These are phyloP conservation scores for Nicotiana noctiflora DNA, from an alignment of 257 asterid species.

Conservation along the genomic window DNA sequence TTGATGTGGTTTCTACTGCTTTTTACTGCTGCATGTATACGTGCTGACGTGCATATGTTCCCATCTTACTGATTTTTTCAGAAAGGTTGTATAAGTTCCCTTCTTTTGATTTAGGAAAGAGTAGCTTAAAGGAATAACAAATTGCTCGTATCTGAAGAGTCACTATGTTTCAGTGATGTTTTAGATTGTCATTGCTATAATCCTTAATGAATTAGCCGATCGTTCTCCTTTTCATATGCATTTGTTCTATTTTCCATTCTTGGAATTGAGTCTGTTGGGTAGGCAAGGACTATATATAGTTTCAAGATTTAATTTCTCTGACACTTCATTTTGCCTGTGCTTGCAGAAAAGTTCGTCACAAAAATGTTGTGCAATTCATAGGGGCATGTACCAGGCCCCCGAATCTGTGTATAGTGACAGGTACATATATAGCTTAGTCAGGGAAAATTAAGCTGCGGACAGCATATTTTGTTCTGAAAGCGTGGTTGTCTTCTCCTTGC, in stretches of 20 bases:
- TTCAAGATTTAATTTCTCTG: not conserved
- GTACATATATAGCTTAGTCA: conserved; percentile 23
- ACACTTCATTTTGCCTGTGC: conserved; percentile 10
- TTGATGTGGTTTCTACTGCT: not conserved
- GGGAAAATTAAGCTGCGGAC: not conserved
- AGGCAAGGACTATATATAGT: not conserved
- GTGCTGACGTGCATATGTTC: not conserved
- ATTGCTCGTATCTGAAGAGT: not conserved
- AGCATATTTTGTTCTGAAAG: not conserved
- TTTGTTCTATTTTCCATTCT: not conserved
- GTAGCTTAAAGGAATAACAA: not conserved
- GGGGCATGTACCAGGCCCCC: conserved; percentile 98
- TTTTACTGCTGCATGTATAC: not conserved
- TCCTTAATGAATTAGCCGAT: not conserved
- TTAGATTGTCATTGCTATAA: not conserved
- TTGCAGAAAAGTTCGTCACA: conserved; percentile 97
- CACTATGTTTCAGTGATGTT: not conserved
- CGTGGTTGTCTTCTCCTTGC: not conserved
- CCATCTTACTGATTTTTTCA: not conserved
- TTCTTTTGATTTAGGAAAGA: not conserved
- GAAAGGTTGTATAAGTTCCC: not conserved
- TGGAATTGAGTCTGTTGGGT: not conserved
- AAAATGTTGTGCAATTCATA: conserved; percentile 92
- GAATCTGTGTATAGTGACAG: conserved; percentile 91
- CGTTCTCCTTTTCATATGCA: not conserved